Evolutionary conservation across 2,329 filamentous ascomycete genomes (phyloP).

Genomic region (Penicillium sp.): DNA sequence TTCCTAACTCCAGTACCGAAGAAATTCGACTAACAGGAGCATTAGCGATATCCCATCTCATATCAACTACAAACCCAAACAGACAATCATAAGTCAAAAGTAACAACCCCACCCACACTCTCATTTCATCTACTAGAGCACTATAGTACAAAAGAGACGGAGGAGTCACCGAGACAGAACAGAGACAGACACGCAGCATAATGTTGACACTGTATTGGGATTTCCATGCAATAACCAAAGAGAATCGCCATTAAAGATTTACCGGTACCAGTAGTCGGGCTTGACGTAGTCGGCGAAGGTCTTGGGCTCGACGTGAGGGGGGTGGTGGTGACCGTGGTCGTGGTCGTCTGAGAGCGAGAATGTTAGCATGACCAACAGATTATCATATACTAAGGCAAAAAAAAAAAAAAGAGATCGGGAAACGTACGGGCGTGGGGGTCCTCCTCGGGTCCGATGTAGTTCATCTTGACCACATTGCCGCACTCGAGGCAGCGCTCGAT

Average conservation of each 20-base stretch:
- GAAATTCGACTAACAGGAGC: neutral
- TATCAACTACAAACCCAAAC: neutral
- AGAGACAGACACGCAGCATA: slow-evolving; percentile 21
- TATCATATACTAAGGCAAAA: neutral
- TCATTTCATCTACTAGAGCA: slow-evolving; percentile 31
- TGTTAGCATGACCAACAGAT: slow-evolving; percentile 6
- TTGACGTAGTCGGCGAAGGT: slow-evolving; percentile 95
- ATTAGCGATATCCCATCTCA: no score
- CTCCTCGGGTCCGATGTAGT: slow-evolving; percentile 83
- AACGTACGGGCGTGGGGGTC: slow-evolving; percentile 60
- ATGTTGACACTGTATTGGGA: slow-evolving; percentile 22
- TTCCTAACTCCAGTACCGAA: neutral
- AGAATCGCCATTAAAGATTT: slow-evolving; percentile 27
- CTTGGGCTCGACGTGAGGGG: slow-evolving; percentile 77
- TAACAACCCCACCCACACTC: slow-evolving; percentile 20
- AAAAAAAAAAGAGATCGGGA: slow-evolving; percentile 7
- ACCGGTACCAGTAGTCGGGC: slow-evolving; percentile 82
- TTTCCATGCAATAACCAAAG: slow-evolving; percentile 5
- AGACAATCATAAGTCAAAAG: slow-evolving; percentile 7
- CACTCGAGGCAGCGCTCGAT: slow-evolving; percentile 96
- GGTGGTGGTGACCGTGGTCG: slow-evolving; percentile 41
- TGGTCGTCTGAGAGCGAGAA: slow-evolving; percentile 38
- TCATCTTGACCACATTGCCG: slow-evolving; percentile 95
- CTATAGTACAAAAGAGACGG: slow-evolving; percentile 30
- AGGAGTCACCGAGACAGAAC: slow-evolving; percentile 20